Evolutionary conservation across 768 basidiomycete species (phyloP), one percentile per base, ranked within the genome.

Genomic region (Nidula microcarpa): DNA sequence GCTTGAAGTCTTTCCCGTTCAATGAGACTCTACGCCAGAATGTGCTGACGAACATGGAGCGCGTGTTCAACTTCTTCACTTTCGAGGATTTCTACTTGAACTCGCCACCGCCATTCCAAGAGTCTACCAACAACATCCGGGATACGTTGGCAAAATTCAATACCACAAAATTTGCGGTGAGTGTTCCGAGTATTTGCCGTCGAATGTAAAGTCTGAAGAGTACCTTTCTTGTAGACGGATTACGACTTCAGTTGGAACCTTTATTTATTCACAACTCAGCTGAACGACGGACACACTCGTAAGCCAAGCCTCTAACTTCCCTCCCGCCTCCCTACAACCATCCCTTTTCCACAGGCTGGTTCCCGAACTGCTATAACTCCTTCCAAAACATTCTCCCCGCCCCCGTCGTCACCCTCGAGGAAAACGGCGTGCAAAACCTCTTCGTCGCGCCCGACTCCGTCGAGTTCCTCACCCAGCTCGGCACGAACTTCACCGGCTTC

Each of bases 281-380:
- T 87, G 44, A 86, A 87, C 59, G 84, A 86, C 60, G 85, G 85
- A 5, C 85, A 86, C 60, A 87, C 85, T 10, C 74, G 84, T 81
- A 65, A 32, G 74, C 62, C 34, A 39, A 43, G 6, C 14, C 33
- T 11, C 30, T 30, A 37, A 6, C 34, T 6, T 17, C 54, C 49
- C 17, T 16, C 50, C 33, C 18, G 17, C 11, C 8, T 17, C 5
- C 41, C 14, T 46, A 33, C 34, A 37, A 23, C 18, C 49, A 16
- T 16, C n/a, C 39, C 39, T 23, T 30, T n/a, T 35, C 48, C 4
- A 23, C 54, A 84, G 81, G 77, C 17, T 85, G 81, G 76, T 76
- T 80, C 67, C 79, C 82, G 0, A 57, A 68, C 37, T 86, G 84
- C 62, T 84, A 85, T 62, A 76, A 68, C 43, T 61, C 66, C 23